Percentiles rank a stretch among this genome's conserved stretches.
phyloP scores from a whole-genome alignment of 2,329 filamentous ascomycete genomes.

The Cytospora piceicola region DNA sequence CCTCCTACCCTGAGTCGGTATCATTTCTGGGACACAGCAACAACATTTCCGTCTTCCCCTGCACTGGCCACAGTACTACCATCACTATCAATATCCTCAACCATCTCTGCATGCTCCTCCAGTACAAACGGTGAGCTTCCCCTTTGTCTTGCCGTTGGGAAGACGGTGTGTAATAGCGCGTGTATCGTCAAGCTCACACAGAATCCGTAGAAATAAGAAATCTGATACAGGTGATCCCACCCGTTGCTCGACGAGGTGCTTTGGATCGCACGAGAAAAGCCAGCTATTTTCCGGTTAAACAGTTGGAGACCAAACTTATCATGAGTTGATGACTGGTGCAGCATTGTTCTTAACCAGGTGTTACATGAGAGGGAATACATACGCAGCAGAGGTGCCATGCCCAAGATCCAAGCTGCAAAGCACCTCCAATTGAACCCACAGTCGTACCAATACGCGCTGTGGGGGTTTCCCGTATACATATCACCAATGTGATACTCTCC shows the following conservation, averaged over 20 bases:
- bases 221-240: constrained; percentile 40
- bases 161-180: constrained; percentile 32
- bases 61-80: constrained; percentile 1
- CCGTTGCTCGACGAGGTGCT: constrained; percentile 32
- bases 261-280: constrained; percentile 36
- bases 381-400: constrained; percentile 41
- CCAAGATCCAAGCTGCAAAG: constrained; percentile 45
- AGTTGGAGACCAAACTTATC: too few relatives aligned
- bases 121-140: constrained; percentile 37
- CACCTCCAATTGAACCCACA: constrained; percentile 50
- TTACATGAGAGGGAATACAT: constrained; percentile 24
- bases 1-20: too few relatives aligned
- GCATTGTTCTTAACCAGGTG: too few relatives aligned
- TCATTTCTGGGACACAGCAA: not conserved
- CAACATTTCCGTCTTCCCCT: constrained; percentile 11
- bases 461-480: constrained; percentile 44
- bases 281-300: constrained; percentile 31
- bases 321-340: too few relatives aligned
- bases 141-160: constrained; percentile 35
- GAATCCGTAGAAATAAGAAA: constrained; percentile 40
- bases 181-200: constrained; percentile 34
- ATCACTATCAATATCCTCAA: constrained; percentile 7
- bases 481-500: constrained; percentile 48
- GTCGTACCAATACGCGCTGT: constrained; percentile 49
- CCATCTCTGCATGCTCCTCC: constrained; percentile 33